These are phyloP conservation scores for Berkeleyomyces basicola DNA, from an alignment of 2,329 filamentous ascomycete species.

Conservation along the genomic window DNA sequence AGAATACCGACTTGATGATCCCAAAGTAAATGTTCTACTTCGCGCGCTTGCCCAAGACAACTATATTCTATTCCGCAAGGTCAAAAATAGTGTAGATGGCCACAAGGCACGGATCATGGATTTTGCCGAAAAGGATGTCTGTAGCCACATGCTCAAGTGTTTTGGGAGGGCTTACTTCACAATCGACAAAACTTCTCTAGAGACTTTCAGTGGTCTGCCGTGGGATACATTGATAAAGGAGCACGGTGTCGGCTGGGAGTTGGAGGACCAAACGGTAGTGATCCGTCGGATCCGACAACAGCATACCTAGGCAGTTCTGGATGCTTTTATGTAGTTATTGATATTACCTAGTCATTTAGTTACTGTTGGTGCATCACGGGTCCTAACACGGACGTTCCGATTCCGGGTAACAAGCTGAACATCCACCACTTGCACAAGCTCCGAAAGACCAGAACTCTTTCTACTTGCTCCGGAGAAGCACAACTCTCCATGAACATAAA, in stretches of 20 bases:
- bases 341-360: no score
- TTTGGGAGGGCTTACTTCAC: slow-evolving; percentile 67
- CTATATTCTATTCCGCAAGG: slow-evolving; percentile 60
- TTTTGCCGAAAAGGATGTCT: slow-evolving; percentile 59
- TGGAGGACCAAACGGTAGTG: slow-evolving; percentile 55
- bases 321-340: no score
- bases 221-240: slow-evolving; percentile 55
- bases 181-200: slow-evolving; percentile 52
- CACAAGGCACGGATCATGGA: slow-evolving; percentile 67
- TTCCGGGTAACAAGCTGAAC: no score
- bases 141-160: slow-evolving; percentile 68
- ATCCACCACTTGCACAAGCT: no score
- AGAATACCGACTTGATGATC: slow-evolving; percentile 44
- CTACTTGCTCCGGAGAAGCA: no score
- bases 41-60: slow-evolving; percentile 62
- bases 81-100: slow-evolving; percentile 58
- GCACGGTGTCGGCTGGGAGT: slow-evolving; percentile 71
- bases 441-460: no score
- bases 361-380: no score
- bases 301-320: neutral
- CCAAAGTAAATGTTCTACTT: slow-evolving; percentile 53
- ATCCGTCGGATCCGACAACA: slow-evolving; percentile 43
- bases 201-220: slow-evolving; percentile 46
- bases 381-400: no score
- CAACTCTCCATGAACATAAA: no score